These are phyloP conservation scores for Starmerella sp. DNA, from an alignment of 805 yeast species.

Conservation along the genomic window DNA sequence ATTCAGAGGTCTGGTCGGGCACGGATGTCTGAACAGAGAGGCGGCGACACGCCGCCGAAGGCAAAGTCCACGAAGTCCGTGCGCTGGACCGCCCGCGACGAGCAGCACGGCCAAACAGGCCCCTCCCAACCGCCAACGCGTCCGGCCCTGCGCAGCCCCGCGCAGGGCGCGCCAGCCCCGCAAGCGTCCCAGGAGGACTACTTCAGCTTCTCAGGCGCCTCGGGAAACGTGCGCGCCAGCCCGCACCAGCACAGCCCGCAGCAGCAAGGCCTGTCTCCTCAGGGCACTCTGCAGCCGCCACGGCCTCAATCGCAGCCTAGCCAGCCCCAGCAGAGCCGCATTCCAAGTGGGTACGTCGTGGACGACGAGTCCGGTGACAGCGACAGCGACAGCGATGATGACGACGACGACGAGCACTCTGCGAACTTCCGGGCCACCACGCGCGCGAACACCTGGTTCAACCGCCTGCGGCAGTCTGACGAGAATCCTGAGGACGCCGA, in stretches of 20 bases:
- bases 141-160: neutral
- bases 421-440: constrained; percentile 15
- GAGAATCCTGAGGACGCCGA: constrained; percentile 7
- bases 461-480: constrained; percentile 15
- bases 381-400: constrained; percentile 1
- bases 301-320: neutral
- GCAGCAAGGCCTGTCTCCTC: neutral
- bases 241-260: neutral
- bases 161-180: neutral
- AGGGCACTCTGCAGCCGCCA: neutral
- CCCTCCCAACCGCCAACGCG: neutral
- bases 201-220: constrained; percentile 16
- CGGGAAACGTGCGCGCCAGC: constrained; percentile 9
- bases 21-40: neutral
- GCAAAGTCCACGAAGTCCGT: constrained; percentile 12
- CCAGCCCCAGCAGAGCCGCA: neutral
- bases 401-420: constrained; percentile 7
- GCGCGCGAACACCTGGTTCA: constrained; percentile 22
- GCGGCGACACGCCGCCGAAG: neutral
- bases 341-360: neutral
- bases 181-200: constrained; percentile 7
- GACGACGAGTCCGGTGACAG: constrained; percentile 1
- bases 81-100: constrained; percentile 16
- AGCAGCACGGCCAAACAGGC: neutral
- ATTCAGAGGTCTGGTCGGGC: neutral